Evolutionary conservation across 768 basidiomycete genomes (phyloP), one percentile per base, ranked within the genome.

Genomic region (Asterophora parasitica): DNA sequence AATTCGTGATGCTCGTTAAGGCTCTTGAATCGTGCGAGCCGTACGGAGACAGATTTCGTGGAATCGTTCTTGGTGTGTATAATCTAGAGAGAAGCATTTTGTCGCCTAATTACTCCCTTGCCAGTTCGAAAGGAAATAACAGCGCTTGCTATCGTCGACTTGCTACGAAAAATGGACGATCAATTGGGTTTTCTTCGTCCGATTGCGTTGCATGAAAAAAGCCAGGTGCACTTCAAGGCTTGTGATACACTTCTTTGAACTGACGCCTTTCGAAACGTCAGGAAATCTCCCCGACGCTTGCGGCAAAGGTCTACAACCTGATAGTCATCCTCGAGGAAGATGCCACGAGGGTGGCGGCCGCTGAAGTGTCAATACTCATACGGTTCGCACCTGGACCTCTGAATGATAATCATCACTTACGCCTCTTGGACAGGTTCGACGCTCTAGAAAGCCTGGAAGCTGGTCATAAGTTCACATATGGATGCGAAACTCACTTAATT

Each of bases 1-100:
- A 91, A 50, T 80, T 89, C 50, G 55, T 74, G 34, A 76, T 70
- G 53, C 60, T 91, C 19, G 66, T 83, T 2, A 75, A 87, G 39
- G 65, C 81, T 36, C 67, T 91, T 34, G 74, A 74, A 47, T 71
- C 76, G 1, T 83, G 76, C 58, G 69, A 72, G 48, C 65, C 70
- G 11, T 71, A 76, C 39, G 79, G 78, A 4, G 74, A 80, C 42
- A 55, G 60, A 4, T 89, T 91, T 58, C 78, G 85, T 37, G 84
- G 79, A 12, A 70, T 90, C 17, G 59, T 85, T 32, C 73, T 81
- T 52, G 86, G 88, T 88, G 55, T 47, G 74, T 58, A 12, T 7
- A 7, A 27, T 7, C 13, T 48, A 30, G 28, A 13, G 43, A 19
- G 30, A 51, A 19, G 4, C 16, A 33, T 45, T 27, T 7, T 28